These are phyloP conservation scores for Colletotrichum horii DNA, from an alignment of 2,329 filamentous ascomycete species.

Conservation along the genomic window DNA sequence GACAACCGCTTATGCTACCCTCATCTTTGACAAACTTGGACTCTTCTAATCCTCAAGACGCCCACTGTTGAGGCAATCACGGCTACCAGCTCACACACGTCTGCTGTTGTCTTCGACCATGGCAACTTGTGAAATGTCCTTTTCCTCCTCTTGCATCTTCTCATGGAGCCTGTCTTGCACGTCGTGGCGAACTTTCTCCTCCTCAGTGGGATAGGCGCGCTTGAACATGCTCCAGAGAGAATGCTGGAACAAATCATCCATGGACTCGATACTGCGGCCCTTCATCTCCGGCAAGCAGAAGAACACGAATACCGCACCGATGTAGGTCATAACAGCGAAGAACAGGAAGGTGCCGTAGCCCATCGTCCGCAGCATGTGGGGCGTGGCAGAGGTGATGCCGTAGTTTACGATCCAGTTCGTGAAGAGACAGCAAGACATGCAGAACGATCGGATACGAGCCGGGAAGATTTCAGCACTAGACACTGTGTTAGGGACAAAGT, in stretches of 20 bases:
- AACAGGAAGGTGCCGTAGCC: slow-evolving; percentile 20
- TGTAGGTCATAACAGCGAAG: slow-evolving; percentile 13
- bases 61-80: neutral
- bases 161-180: neutral
- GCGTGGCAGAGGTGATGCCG: slow-evolving; percentile 32
- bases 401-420: slow-evolving; percentile 37
- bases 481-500: neutral
- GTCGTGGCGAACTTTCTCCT: slow-evolving; percentile 10
- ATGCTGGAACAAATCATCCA: slow-evolving; percentile 50
- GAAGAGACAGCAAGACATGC: slow-evolving; percentile 27
- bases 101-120: neutral
- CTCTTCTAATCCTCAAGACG: neutral
- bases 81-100: neutral
- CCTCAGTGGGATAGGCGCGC: slow-evolving; percentile 57
- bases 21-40: neutral
- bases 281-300: slow-evolving; percentile 57
- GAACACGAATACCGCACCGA: slow-evolving; percentile 41
- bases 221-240: slow-evolving; percentile 45
- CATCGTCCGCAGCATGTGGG: slow-evolving; percentile 24
- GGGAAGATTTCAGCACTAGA: slow-evolving; percentile 34
- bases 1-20: neutral
- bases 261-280: slow-evolving; percentile 52
- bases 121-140: neutral
- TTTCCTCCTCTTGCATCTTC: neutral
- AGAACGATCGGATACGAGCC: slow-evolving; percentile 30